Evolutionary conservation across 345 rosid species (phyloP).

Genomic region (Linum lewisii): DNA sequence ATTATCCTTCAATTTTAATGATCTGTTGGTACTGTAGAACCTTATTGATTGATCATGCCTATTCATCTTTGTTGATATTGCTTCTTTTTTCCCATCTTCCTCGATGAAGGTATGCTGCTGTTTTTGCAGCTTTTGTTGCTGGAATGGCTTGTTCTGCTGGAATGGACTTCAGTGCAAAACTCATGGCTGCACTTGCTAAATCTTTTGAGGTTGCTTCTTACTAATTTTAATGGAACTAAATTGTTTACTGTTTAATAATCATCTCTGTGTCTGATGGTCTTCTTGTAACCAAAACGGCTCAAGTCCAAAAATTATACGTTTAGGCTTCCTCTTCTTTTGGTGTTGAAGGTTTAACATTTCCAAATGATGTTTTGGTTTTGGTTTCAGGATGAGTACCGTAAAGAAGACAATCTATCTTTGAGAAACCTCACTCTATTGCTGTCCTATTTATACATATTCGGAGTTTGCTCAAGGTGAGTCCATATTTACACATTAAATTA

Average conservation of each 20-base stretch:
- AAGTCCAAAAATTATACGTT: not conserved
- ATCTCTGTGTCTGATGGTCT: not conserved
- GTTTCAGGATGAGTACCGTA: constrained; percentile 68
- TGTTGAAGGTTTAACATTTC: not conserved
- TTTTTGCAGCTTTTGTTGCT: constrained; percentile 85
- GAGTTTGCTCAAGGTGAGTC: constrained; percentile 75
- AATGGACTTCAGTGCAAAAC: constrained; percentile 77
- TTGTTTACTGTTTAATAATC: not conserved
- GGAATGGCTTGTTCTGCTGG: constrained; percentile 86
- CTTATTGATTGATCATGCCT: not conserved
- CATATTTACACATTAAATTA: constrained; percentile 8
- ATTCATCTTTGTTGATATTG: not conserved
- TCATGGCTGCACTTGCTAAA: constrained; percentile 68
- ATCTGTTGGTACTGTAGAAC: not conserved
- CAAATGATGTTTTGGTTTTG: constrained; percentile 6
- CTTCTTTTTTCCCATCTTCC: not conserved
- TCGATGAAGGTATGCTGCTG: constrained; percentile 61
- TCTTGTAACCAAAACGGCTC: not conserved
- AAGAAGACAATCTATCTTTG: constrained; percentile 69
- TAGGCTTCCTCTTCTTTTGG: not conserved
- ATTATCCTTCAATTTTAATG: constrained; percentile 1
- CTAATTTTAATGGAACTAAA: not conserved
- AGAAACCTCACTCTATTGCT: constrained; percentile 73
- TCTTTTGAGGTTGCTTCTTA: constrained; percentile 48
- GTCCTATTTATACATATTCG: constrained; percentile 63